These are phyloP conservation scores for Punctularia strigosozonata DNA, from an alignment of 768 basidiomycete species.

Conservation along the genomic window DNA sequence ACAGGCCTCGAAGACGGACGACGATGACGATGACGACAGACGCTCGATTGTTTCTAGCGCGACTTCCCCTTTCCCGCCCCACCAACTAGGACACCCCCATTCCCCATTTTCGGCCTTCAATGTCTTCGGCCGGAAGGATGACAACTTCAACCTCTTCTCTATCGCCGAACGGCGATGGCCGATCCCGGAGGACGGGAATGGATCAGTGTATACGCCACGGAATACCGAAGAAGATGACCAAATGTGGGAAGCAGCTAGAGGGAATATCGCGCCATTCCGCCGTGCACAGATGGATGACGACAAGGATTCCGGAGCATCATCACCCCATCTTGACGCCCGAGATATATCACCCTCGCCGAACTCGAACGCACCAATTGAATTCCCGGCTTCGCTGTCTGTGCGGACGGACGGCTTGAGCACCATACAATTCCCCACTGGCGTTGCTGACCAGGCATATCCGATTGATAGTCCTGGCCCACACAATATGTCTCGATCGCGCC, in stretches of 20 bases:
- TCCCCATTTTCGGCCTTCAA: slow-evolving; percentile 86
- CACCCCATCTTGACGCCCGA: slow-evolving; percentile 19
- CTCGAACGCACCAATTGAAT: slow-evolving; percentile 42
- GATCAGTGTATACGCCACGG: no score
- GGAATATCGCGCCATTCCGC: slow-evolving; percentile 66
- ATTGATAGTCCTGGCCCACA: slow-evolving; percentile 42
- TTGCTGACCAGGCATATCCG: slow-evolving; percentile 48
- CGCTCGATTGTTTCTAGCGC: slow-evolving; percentile 69
- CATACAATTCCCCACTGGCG: slow-evolving; percentile 72
- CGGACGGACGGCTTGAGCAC: slow-evolving; percentile 46
- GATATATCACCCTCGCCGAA: slow-evolving; percentile 35
- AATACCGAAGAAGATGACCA: slow-evolving; percentile 37
- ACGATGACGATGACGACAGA: slow-evolving; percentile 84
- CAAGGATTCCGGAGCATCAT: slow-evolving; percentile 31
- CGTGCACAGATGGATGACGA: slow-evolving; percentile 69
- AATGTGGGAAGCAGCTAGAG: slow-evolving; percentile 33
- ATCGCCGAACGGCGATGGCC: slow-evolving; percentile 44
- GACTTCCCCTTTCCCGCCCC: slow-evolving; percentile 61
- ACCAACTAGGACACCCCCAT: slow-evolving; percentile 64
- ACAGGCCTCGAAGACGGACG: slow-evolving; percentile 77
- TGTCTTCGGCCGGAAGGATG: slow-evolving; percentile 66
- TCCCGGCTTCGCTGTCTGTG: slow-evolving; percentile 42
- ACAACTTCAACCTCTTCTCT: slow-evolving; percentile 72
- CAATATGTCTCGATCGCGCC: slow-evolving; percentile 44
- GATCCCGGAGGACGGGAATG: slow-evolving; percentile 42